Evolutionary conservation across 1,139 yeast genomes (phyloP).

Genomic region (Torulaspora globosa): DNA sequence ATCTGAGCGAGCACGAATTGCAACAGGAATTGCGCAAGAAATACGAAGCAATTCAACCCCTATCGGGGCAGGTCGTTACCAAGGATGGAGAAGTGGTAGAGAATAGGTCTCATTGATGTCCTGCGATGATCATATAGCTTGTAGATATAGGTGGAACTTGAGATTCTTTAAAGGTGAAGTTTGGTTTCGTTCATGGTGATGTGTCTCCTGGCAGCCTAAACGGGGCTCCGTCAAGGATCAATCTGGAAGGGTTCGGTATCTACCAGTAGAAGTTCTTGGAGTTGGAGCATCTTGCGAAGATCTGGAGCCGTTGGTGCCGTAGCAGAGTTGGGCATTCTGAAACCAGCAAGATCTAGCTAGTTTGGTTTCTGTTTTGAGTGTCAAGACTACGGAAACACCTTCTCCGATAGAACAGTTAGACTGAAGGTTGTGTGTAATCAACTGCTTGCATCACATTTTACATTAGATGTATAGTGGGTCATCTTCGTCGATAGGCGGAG

Average conservation of each 20-base stretch:
- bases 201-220: background rate
- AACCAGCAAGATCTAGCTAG: background rate
- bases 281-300: background rate
- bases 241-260: constrained; percentile 1
- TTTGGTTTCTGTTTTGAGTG: background rate
- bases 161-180: background rate
- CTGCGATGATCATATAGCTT: too few species aligned
- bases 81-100: constrained; percentile 25
- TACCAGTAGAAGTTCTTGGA: background rate
- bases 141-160: too few species aligned
- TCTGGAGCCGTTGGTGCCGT: background rate
- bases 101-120: background rate
- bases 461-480: background rate
- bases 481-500: background rate
- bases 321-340: background rate
- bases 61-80: constrained; percentile 45
- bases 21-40: constrained; percentile 65
- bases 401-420: background rate
- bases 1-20: constrained; percentile 68
- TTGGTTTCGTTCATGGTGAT: background rate
- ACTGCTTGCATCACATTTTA: background rate
- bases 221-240: constrained; percentile 2
- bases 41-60: constrained; percentile 64
- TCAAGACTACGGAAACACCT: background rate
- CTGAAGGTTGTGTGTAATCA: background rate